Conservation (phyloP, 192 early-diverging fungal genomes). For the Spinellus fusiger region DNA sequence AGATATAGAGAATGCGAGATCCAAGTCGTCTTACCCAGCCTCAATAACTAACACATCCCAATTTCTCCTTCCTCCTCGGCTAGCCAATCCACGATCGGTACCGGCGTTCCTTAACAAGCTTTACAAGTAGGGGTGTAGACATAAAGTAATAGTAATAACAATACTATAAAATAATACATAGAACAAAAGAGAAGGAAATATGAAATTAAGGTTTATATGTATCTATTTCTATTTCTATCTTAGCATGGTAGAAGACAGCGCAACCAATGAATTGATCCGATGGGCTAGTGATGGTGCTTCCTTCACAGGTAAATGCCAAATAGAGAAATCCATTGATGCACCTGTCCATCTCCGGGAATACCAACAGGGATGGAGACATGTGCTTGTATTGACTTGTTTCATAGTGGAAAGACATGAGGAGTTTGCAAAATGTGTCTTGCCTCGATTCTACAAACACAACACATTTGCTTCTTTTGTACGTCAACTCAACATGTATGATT, state of each 20-base stretch:
- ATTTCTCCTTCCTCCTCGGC: no score
- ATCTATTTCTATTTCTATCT: neutral
- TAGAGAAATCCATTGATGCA: neutral
- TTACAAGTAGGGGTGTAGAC: slow-evolving; percentile 56
- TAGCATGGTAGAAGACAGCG: slow-evolving; percentile 87
- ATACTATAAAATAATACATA: neutral
- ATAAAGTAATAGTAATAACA: neutral
- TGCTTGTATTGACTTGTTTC: no score
- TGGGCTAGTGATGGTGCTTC: slow-evolving; percentile 90
- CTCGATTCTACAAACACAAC: slow-evolving; percentile 87
- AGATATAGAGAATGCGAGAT: neutral
- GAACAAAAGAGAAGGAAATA: neutral
- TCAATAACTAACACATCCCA: no score
- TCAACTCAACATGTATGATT: slow-evolving; percentile 95
- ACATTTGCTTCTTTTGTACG: slow-evolving; percentile 89
- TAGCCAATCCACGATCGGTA: slow-evolving; percentile 37
- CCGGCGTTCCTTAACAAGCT: slow-evolving; percentile 93
- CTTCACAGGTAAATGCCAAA: slow-evolving; percentile 62
- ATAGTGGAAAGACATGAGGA: slow-evolving; percentile 63
- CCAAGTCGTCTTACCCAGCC: no score
- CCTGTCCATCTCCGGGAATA: neutral
- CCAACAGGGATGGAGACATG: no score
- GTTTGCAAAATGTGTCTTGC: slow-evolving; percentile 78
- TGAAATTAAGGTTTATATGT: neutral
- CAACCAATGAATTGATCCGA: slow-evolving; percentile 77